Conservation (phyloP, 2,329 filamentous ascomycete species). For the Ceratocystis papillata region DNA sequence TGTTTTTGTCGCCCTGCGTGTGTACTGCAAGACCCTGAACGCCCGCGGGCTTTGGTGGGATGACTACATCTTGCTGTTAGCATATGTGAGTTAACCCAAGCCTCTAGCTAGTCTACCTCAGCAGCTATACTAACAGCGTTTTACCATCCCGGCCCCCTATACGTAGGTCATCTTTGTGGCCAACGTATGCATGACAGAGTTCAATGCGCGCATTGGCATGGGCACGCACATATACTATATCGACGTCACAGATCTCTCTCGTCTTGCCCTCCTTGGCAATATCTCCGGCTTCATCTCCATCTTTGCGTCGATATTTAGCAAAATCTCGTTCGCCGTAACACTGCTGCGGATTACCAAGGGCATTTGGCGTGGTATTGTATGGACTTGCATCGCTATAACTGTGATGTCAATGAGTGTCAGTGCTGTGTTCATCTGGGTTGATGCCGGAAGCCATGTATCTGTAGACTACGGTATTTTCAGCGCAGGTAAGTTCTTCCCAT, state of each 20-base stretch:
- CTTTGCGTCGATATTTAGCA: conserved; percentile 29
- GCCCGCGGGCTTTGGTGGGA: conserved; percentile 29
- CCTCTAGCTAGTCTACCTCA: background rate
- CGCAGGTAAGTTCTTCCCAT: conserved; percentile 20
- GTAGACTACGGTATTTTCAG: conserved; percentile 26
- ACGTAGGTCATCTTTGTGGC: conserved; percentile 23
- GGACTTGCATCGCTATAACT: conserved; percentile 28
- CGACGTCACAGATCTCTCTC: background rate
- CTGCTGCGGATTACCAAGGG: conserved; percentile 28
- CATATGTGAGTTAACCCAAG: conserved; percentile 27
- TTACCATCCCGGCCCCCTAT: background rate
- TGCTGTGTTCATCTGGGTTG: conserved; percentile 26
- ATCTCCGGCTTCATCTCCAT: conserved; percentile 27
- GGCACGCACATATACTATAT: conserved; percentile 25
- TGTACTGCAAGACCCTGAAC: conserved; percentile 28
- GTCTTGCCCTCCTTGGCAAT: conserved; percentile 25
- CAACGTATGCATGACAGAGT: conserved; percentile 22
- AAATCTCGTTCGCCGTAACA: conserved; percentile 30
- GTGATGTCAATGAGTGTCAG: conserved; percentile 27
- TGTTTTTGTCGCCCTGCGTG: conserved; percentile 26
- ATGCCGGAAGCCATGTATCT: conserved; percentile 9
- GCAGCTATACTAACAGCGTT: background rate
- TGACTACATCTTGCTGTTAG: conserved; percentile 28
- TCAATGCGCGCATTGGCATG: conserved; percentile 24
- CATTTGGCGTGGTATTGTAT: conserved; percentile 25